A percentile compares a stretch with the other conserved stretches of the same genome.
These are phyloP conservation scores for Linum lewisii DNA, from an alignment of 345 rosid genomes.

Conservation along the genomic window DNA sequence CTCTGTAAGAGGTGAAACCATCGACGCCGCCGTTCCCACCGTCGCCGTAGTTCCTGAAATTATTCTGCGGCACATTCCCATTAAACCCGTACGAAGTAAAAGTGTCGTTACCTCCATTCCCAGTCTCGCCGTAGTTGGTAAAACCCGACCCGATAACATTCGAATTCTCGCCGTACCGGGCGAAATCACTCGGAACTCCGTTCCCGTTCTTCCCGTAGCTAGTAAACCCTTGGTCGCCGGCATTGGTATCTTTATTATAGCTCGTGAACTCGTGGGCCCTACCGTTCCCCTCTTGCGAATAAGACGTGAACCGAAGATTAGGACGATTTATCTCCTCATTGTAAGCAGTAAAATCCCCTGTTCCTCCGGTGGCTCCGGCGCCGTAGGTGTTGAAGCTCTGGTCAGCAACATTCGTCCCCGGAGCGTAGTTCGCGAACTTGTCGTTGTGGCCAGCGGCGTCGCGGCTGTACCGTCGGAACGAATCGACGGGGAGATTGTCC, in stretches of 20 bases:
- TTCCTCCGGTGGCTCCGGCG: conserved; percentile 46
- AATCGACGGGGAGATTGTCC: conserved; percentile 27
- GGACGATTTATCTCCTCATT: conserved; percentile 47
- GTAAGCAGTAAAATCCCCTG: conserved; percentile 50
- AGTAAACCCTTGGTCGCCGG: conserved; percentile 44
- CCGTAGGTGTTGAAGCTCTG: conserved; percentile 77
- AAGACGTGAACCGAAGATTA: conserved; percentile 45
- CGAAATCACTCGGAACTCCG: conserved; percentile 45
- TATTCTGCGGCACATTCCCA: conserved; percentile 55
- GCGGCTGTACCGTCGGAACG: conserved; percentile 56
- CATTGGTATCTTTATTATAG: conserved; percentile 42
- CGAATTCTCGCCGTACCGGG: conserved; percentile 38
- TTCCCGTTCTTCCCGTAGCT: conserved; percentile 68
- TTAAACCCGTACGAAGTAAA: conserved; percentile 62
- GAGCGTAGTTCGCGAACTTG: conserved; percentile 33
- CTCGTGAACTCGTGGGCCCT: conserved; percentile 37
- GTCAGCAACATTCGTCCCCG: conserved; percentile 41
- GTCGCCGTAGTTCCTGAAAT: conserved; percentile 48
- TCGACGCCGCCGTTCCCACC: conserved; percentile 38
- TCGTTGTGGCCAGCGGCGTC: conserved; percentile 32
- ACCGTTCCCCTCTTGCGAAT: conserved; percentile 41
- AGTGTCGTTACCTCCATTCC: conserved; percentile 42
- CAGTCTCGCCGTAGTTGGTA: conserved; percentile 49
- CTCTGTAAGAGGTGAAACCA: conserved; percentile 46
- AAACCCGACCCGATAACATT: conserved; percentile 68